These are phyloP conservation scores for Fomitiporia mediterranea DNA, from an alignment of 1,284 basidiomycete species.

Conservation along the genomic window DNA sequence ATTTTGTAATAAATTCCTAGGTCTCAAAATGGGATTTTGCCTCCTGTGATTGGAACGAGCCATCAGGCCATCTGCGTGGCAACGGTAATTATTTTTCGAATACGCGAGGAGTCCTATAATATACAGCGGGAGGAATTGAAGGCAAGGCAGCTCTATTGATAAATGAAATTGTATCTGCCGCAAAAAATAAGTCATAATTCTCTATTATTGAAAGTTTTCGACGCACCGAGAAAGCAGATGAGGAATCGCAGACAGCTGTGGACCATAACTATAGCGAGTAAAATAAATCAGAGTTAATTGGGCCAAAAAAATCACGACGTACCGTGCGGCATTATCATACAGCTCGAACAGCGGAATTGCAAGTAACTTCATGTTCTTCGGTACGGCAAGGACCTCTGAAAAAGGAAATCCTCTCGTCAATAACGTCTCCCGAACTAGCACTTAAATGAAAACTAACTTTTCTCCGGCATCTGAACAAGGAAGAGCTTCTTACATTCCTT, in stretches of 20 bases:
- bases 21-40: no score
- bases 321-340: constrained; percentile 94
- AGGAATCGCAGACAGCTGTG: constrained; percentile 91
- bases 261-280: constrained; percentile 58
- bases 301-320: constrained; percentile 20
- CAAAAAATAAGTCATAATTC: neutral
- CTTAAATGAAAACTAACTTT: constrained; percentile 55
- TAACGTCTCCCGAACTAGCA: neutral
- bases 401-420: constrained; percentile 4
- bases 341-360: constrained; percentile 95
- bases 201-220: neutral
- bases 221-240: constrained; percentile 85
- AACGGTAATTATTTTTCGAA: no score
- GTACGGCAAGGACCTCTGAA: constrained; percentile 90
- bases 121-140: neutral
- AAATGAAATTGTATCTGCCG: constrained; percentile 65
- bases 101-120: no score
- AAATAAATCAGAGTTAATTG: constrained; percentile 13
- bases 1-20: no score
- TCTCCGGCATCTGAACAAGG: constrained; percentile 91
- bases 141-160: constrained; percentile 40
- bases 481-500: constrained; percentile 98
- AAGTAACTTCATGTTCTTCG: constrained; percentile 97
- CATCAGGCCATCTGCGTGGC: no score
- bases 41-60: no score